These are phyloP conservation scores for Podospora bellae-mahoneyi DNA, from an alignment of 495 filamentous ascomycete genomes.

Conservation along the genomic window DNA sequence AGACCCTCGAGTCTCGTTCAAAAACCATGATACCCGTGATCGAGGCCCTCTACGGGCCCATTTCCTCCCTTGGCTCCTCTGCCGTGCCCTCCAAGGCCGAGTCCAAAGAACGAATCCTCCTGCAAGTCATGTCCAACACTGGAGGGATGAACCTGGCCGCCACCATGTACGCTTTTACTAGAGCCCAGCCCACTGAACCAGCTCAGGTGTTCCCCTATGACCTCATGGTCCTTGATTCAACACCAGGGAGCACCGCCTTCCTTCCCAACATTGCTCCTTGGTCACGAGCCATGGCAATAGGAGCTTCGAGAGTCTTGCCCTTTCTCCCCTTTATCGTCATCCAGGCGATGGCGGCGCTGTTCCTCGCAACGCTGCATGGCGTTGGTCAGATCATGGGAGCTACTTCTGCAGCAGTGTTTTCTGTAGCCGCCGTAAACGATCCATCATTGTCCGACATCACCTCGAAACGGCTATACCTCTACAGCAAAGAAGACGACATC, in stretches of 20 bases:
- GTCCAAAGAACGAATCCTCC: constrained; percentile 29
- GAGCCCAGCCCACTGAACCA: constrained; percentile 24
- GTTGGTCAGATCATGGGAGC: constrained; percentile 33
- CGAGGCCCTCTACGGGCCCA: constrained; percentile 40
- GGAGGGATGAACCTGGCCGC: constrained; percentile 50
- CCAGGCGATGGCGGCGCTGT: constrained; percentile 41
- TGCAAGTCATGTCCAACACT: constrained; percentile 53
- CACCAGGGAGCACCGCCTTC: constrained; percentile 49
- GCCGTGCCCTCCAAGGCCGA: background rate
- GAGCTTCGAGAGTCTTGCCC: constrained; percentile 39
- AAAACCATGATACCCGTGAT: constrained; percentile 49
- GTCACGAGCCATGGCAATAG: constrained; percentile 52
- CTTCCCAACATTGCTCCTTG: constrained; percentile 46
- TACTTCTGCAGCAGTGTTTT: constrained; percentile 36
- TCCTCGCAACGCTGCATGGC: constrained; percentile 32
- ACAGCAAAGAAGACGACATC: constrained; percentile 54
- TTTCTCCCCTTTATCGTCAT: constrained; percentile 42
- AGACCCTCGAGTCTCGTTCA: constrained; percentile 42
- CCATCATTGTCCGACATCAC: constrained; percentile 25
- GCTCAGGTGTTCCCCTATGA: constrained; percentile 38
- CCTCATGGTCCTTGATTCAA: constrained; percentile 50
- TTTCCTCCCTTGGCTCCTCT: background rate
- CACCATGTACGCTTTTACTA: constrained; percentile 45
- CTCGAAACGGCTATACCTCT: constrained; percentile 47
- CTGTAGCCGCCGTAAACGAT: constrained; percentile 36